Evolutionary conservation across 2,329 filamentous ascomycete genomes (phyloP).

Genomic region (Pseudonectria foliicola): DNA sequence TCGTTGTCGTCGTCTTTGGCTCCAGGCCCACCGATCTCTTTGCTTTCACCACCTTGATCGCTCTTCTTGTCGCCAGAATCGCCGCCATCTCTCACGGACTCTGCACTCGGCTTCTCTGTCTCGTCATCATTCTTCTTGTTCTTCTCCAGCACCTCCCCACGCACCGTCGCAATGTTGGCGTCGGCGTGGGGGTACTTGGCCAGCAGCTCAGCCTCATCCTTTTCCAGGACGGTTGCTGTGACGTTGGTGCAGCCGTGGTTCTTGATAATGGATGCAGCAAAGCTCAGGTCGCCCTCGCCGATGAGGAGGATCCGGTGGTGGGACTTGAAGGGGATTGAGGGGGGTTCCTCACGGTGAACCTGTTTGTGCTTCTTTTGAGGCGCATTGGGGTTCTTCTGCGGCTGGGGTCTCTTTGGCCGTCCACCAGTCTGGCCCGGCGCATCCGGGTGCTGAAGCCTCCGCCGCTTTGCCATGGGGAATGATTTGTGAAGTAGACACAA

Average conservation of each 20-base stretch:
- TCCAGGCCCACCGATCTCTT: background rate
- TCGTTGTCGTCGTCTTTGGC: slow-evolving; percentile 8
- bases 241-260: slow-evolving; percentile 61
- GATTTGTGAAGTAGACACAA: slow-evolving; percentile 1
- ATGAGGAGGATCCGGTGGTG: slow-evolving; percentile 66
- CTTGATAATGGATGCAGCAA: slow-evolving; percentile 58
- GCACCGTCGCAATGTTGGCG: slow-evolving; percentile 49
- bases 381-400: slow-evolving; percentile 14
- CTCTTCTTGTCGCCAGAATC: slow-evolving; percentile 1
- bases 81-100: slow-evolving; percentile 3
- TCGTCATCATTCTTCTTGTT: slow-evolving; percentile 10
- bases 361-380: slow-evolving; percentile 20
- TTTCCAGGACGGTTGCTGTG: slow-evolving; percentile 64
- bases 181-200: slow-evolving; percentile 69
- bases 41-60: slow-evolving; percentile 2
- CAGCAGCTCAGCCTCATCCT: slow-evolving; percentile 46
- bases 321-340: slow-evolving; percentile 59
- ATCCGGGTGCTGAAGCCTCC: slow-evolving; percentile 30
- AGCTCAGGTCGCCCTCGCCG: slow-evolving; percentile 77
- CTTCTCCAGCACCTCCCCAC: slow-evolving; percentile 9
- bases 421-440: slow-evolving; percentile 9
- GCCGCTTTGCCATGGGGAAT: slow-evolving; percentile 33
- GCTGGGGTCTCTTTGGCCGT: slow-evolving; percentile 13
- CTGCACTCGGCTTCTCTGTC: slow-evolving; percentile 2
- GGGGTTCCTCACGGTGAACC: slow-evolving; percentile 24